These are phyloP conservation scores for Bimuria novae-zelandiae DNA, from an alignment of 2,329 filamentous ascomycete genomes.

Conservation along the genomic window DNA sequence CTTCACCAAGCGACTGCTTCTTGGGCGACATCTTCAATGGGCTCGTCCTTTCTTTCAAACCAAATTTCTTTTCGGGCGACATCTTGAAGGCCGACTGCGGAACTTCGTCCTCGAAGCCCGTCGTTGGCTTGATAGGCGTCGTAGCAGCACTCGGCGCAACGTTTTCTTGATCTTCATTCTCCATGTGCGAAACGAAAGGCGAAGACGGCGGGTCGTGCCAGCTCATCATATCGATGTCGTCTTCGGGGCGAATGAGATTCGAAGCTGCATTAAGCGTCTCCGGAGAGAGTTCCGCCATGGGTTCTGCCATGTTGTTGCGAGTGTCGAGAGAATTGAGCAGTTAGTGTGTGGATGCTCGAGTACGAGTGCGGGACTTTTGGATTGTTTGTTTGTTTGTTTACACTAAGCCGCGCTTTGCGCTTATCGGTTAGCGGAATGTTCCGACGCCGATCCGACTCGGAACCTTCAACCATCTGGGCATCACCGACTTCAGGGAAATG, in stretches of 20 bases:
- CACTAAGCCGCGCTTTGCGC: slow-evolving; percentile 13
- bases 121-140: slow-evolving; percentile 31
- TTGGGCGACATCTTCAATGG: slow-evolving; percentile 36
- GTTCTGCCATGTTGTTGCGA: slow-evolving; percentile 33
- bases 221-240: slow-evolving; percentile 40
- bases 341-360: slow-evolving; percentile 14
- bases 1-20: slow-evolving; percentile 35
- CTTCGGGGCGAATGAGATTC: slow-evolving; percentile 24
- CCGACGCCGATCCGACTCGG: slow-evolving; percentile 9
- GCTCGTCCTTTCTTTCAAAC: slow-evolving; percentile 34
- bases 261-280: slow-evolving; percentile 35
- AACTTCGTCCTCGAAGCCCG: slow-evolving; percentile 27
- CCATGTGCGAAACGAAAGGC: slow-evolving; percentile 54
- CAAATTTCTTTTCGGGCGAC: slow-evolving; percentile 36
- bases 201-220: slow-evolving; percentile 53
- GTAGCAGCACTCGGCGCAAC: slow-evolving; percentile 29
- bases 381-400: slow-evolving; percentile 18
- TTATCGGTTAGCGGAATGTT: slow-evolving; percentile 16
- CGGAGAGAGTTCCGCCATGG: slow-evolving; percentile 37
- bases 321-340: slow-evolving; percentile 15
- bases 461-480: not conserved
- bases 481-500: not conserved
- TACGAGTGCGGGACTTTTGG: slow-evolving; percentile 11
- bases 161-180: slow-evolving; percentile 48
- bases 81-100: slow-evolving; percentile 40